These are phyloP conservation scores for Trichoderma asperellum DNA, from an alignment of 2,329 filamentous ascomycete species.

Conservation along the genomic window DNA sequence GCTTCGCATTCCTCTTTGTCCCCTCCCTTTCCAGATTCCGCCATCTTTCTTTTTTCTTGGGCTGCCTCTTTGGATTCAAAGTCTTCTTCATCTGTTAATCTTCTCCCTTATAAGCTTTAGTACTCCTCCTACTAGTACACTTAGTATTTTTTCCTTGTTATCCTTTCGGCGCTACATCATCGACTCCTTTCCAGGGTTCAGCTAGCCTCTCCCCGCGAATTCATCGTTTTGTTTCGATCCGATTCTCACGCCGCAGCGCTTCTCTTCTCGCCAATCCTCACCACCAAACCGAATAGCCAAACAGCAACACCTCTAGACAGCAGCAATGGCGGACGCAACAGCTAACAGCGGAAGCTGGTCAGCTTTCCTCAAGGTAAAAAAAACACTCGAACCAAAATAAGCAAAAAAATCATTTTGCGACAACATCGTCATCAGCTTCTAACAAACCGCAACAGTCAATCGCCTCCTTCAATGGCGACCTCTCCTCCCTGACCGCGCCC, in stretches of 20 bases:
- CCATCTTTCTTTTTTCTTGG: background rate
- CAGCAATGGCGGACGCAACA: conserved; percentile 42
- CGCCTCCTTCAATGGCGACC: conserved; percentile 79
- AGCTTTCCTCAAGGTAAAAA: conserved; percentile 55
- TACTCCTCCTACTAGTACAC: background rate
- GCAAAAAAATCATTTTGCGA: background rate
- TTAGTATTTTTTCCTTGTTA: background rate
- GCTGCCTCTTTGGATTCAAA: background rate
- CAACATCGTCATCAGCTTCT: background rate
- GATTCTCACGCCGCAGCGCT: background rate
- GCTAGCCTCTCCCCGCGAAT: conserved; percentile 1
- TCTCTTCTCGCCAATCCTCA: background rate
- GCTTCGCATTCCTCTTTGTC: conserved; percentile 7
- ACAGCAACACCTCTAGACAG: background rate
- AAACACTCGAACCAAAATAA: too few relatives aligned
- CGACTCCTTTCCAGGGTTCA: background rate
- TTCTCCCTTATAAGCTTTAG: background rate
- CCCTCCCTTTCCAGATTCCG: background rate
- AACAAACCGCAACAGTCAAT: conserved; percentile 59
- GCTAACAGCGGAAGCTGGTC: conserved; percentile 54
- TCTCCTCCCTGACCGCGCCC: conserved; percentile 78
- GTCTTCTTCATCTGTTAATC: background rate
- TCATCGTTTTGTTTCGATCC: background rate
- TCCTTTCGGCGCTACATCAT: conserved; percentile 9
- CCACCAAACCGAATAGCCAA: background rate